These are phyloP conservation scores for Coemansia sp. DNA, from an alignment of 192 early-diverging fungal genomes.

Conservation along the genomic window DNA sequence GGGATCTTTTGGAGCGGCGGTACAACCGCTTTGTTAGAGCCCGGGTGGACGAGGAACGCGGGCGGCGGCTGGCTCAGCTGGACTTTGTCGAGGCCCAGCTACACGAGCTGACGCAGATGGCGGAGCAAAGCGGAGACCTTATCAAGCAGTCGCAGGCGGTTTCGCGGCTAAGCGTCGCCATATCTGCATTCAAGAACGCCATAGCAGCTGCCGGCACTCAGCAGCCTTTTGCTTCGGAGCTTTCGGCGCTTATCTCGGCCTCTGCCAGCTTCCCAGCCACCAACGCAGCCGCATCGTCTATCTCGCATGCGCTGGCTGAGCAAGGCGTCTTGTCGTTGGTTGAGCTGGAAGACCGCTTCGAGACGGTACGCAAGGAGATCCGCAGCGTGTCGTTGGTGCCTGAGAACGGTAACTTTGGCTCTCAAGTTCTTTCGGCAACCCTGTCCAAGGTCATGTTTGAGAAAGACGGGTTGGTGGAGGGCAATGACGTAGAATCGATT, in stretches of 20 bases:
- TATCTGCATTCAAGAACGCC: constrained; percentile 63
- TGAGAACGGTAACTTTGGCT: constrained; percentile 79
- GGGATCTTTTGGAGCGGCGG: constrained; percentile 67
- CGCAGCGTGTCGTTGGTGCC: constrained; percentile 81
- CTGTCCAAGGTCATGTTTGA: constrained; percentile 77
- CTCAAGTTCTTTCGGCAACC: constrained; percentile 69
- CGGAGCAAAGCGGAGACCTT: constrained; percentile 64
- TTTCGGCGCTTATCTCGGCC: constrained; percentile 61
- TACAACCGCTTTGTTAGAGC: constrained; percentile 77
- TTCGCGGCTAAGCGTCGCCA: constrained; percentile 62
- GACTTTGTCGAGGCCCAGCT: constrained; percentile 78
- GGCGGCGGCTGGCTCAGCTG: constrained; percentile 79
- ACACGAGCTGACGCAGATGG: constrained; percentile 68
- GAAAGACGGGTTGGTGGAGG: constrained; percentile 82
- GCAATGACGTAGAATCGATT: constrained; percentile 82
- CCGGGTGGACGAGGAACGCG: constrained; percentile 85
- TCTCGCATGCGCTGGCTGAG: constrained; percentile 57
- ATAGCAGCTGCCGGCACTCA: constrained; percentile 38
- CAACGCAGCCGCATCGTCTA: constrained; percentile 61
- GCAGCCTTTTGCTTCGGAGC: constrained; percentile 70
- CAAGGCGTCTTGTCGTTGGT: constrained; percentile 63
- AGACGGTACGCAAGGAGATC: constrained; percentile 64
- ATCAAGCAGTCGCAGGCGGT: constrained; percentile 62
- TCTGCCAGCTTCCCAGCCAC: constrained; percentile 54
- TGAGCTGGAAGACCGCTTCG: constrained; percentile 70